phyloP scores from a whole-genome alignment of 352 stramenopile genomes.

The Phytophthora quininea region DNA sequence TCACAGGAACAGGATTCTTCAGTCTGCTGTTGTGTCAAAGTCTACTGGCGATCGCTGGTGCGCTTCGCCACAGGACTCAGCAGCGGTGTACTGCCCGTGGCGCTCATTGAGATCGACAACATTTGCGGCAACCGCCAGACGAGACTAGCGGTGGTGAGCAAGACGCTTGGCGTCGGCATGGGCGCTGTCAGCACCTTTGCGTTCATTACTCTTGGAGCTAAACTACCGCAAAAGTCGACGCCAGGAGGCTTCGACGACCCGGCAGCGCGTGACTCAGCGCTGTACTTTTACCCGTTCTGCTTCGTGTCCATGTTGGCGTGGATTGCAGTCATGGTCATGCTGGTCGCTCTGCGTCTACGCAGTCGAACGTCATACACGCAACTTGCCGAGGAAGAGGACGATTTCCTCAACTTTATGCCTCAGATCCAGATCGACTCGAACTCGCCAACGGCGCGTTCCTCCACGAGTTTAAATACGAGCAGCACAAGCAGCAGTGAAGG shows the following conservation, averaged over 20 bases:
- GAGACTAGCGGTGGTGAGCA: slow-evolving; percentile 60
- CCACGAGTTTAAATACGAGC: slow-evolving; percentile 36
- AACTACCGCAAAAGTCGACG: slow-evolving; percentile 37
- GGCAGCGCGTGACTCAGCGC: slow-evolving; percentile 44
- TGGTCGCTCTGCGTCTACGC: slow-evolving; percentile 66
- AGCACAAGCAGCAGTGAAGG: slow-evolving; percentile 43
- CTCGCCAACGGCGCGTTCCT: slow-evolving; percentile 23
- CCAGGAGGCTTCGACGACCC: slow-evolving; percentile 30
- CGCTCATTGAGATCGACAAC: slow-evolving; percentile 83
- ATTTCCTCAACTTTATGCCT: slow-evolving; percentile 52
- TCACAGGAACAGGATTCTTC: slow-evolving; percentile 72
- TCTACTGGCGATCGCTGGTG: slow-evolving; percentile 77
- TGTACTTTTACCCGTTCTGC: slow-evolving; percentile 82
- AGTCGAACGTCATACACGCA: slow-evolving; percentile 73
- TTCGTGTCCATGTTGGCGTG: slow-evolving; percentile 77
- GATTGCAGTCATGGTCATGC: slow-evolving; percentile 70
- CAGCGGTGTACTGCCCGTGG: slow-evolving; percentile 74
- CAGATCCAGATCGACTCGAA: slow-evolving; percentile 40
- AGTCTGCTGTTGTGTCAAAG: slow-evolving; percentile 81
- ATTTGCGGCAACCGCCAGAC: slow-evolving; percentile 84
- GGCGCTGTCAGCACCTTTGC: slow-evolving; percentile 56
- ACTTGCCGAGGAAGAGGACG: slow-evolving; percentile 62
- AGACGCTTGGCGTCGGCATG: slow-evolving; percentile 69
- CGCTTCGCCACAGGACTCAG: slow-evolving; percentile 79
- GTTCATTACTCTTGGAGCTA: slow-evolving; percentile 54